Evolutionary conservation across 2,329 filamentous ascomycete species (phyloP).

Genomic region (Aspergillus sp.): DNA sequence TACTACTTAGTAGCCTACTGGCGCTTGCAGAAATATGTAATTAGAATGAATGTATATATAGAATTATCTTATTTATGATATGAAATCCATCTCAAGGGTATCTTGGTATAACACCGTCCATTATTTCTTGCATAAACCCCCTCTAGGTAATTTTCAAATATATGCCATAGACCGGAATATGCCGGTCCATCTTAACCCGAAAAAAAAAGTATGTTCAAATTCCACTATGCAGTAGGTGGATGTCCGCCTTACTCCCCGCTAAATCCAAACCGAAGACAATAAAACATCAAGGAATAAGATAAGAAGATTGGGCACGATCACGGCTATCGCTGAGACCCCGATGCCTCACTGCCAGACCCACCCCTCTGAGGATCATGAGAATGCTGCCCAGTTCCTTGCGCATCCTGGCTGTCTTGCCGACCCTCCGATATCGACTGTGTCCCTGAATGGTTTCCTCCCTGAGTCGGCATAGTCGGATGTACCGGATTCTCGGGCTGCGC

Average conservation of each 20-base stretch:
- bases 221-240: constrained; percentile 3
- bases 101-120: constrained; percentile 5
- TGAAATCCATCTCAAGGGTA: constrained; percentile 6
- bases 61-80: not conserved
- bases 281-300: not conserved
- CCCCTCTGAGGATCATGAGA: not conserved
- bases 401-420: not conserved
- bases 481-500: not conserved
- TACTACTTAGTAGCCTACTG: too few species aligned
- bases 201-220: not conserved
- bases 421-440: not conserved
- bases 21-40: too few species aligned
- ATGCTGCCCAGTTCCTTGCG: not conserved
- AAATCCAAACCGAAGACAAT: constrained; percentile 8
- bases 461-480: not conserved
- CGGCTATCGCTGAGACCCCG: not conserved
- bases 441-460: not conserved
- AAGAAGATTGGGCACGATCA: not conserved
- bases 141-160: not conserved
- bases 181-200: not conserved
- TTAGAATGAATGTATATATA: not conserved
- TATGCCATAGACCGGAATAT: not conserved
- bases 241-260: constrained; percentile 16
- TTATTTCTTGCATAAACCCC: not conserved
- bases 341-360: not conserved